Evolutionary conservation across 805 yeast species (phyloP), one percentile per base, ranked within the genome.

Genomic region (Lipomyces yamadae): DNA sequence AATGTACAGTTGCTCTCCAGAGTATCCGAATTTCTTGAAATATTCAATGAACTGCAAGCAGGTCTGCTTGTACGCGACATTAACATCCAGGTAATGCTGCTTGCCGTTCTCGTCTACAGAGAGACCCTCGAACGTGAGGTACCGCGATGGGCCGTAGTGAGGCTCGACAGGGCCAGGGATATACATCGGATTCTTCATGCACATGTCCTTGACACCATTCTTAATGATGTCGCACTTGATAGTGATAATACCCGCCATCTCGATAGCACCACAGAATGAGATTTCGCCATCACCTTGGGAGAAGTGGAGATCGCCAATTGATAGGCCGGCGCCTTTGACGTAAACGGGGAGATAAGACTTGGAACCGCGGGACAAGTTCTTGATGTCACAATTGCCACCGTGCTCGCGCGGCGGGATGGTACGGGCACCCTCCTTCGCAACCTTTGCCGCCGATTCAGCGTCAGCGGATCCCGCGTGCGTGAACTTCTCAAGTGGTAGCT

Each of bases 271-370:
- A 72, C 86, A 83, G 71, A 83, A 83, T 8, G 85, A 80, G 59
- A 83, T 82, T 68, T 83, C 86, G 15, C 86, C 86, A 70, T 83
- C 86, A 18, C 86, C 86, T 73, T 83, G 85, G 33, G 83, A 79
- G 74, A 83, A 83, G 71, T 83, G 86, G 48, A 83, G 72, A 69
- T 83, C 86, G 4, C 86, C 86, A 50, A 83, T 75, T 33, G 83
- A 79, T 32, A 83, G 76, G 68, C 81, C 80, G 52, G 83, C 86
- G 5, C 86, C 86, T 34, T 74, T 73, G 34, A 83, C 80, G 72
- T 83, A 76, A 32, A 81, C 83, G 2, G 86, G 86, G 56, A 83
- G 75, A 68, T 81, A 83, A 39, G 80, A 80, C 67, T 81, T 82
- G 11, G 86, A 81, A 4, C 86, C 86, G 58, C 84, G 73, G 3